These are phyloP conservation scores for Bruguiera parviflora DNA, from an alignment of 345 rosid genomes.

Conservation along the genomic window DNA sequence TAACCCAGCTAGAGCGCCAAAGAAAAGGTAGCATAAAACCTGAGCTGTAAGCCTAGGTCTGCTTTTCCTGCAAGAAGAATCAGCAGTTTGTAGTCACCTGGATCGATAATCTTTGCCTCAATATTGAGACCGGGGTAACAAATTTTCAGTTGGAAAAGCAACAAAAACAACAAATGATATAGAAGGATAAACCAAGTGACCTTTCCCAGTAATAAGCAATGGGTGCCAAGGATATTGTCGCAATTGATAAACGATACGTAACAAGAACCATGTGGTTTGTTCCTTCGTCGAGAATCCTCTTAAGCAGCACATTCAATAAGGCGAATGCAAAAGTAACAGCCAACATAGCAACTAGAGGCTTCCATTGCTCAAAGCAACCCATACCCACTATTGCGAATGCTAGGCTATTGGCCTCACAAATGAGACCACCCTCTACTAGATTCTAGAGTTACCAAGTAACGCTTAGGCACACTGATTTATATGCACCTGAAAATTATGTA, in stretches of 20 bases:
- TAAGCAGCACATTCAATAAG: conserved; percentile 24
- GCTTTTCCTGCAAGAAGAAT: conserved; percentile 20
- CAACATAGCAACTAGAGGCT: conserved; percentile 18
- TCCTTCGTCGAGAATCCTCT: conserved; percentile 25
- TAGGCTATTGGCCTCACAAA: not conserved
- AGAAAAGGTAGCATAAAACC: conserved; percentile 23
- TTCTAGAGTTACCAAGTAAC: not conserved
- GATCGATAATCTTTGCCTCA: too few relatives aligned
- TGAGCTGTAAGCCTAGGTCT: conserved; percentile 24
- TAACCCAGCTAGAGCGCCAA: conserved; percentile 28
- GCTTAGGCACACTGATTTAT: not conserved
- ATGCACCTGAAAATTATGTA: not conserved
- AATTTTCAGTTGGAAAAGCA: too few relatives aligned
- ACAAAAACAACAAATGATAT: not conserved
- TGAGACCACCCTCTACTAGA: not conserved
- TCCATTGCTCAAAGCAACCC: conserved; percentile 14
- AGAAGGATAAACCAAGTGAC: not conserved
- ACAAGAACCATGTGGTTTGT: conserved; percentile 22
- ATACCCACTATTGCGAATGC: not conserved
- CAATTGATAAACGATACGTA: conserved; percentile 17
- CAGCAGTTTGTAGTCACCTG: not conserved
- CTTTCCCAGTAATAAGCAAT: conserved; percentile 27
- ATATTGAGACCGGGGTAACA: too few relatives aligned
- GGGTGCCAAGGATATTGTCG: conserved; percentile 24
- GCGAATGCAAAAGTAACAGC: conserved; percentile 18